Conservation (phyloP, 805 yeast genomes). For the Saccharomycopsis olivae region DNA sequence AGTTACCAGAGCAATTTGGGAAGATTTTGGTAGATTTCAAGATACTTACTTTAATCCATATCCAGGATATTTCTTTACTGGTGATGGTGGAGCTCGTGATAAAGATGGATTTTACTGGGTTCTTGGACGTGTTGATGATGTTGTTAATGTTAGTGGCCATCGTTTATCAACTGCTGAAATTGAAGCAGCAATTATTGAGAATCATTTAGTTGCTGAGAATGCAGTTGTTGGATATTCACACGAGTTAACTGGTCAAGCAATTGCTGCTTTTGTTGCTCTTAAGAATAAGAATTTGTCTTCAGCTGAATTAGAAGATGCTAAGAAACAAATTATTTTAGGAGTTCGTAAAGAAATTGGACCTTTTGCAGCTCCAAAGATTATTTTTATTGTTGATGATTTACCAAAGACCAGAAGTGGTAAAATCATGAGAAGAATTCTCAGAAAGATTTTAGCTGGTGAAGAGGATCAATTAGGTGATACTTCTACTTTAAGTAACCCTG, state of each 20-base stretch:
- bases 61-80: conserved; percentile 75
- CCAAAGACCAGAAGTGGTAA: conserved; percentile 84
- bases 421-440: conserved; percentile 77
- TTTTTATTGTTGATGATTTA: conserved; percentile 62
- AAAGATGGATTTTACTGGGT: conserved; percentile 80
- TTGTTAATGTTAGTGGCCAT: conserved; percentile 80
- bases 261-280: conserved; percentile 70
- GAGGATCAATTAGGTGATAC: conserved; percentile 77
- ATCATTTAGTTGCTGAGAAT: conserved; percentile 58
- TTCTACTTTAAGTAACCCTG: conserved; percentile 68
- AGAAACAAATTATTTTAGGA: conserved; percentile 54
- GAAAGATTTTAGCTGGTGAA: conserved; percentile 66
- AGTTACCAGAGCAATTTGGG: conserved; percentile 75
- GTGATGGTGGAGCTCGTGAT: conserved; percentile 86
- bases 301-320: conserved; percentile 39
- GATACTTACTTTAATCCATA: conserved; percentile 80
- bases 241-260: conserved; percentile 81
- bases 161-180: conserved; percentile 83
- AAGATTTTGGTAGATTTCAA: conserved; percentile 59
- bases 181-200: conserved; percentile 73
- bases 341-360: conserved; percentile 79
- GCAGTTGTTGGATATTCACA: conserved; percentile 81
- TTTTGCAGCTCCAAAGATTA: conserved; percentile 74
- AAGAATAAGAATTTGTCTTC: conserved; percentile 39
- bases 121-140: conserved; percentile 80